Evolutionary conservation across 345 rosid species (phyloP), one percentile per base, ranked within the genome.

Genomic region (Ricinus communis): DNA sequence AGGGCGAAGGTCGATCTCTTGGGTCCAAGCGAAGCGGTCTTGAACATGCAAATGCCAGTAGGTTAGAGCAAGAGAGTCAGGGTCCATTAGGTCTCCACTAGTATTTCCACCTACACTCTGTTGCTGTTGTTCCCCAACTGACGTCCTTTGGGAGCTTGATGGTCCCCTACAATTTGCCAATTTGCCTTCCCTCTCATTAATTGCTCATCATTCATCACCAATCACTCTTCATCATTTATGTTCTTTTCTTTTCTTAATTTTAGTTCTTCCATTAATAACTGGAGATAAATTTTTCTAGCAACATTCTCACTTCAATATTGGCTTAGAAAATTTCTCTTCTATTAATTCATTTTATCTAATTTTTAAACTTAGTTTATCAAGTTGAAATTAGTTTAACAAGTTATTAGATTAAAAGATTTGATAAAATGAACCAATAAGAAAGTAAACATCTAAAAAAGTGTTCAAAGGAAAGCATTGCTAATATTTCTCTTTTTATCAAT

Each of bases 11-110:
- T 91, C 98, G 27, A 94, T 84, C 84, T 94, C 98, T 56, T 90
- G 97, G 57, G 98, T 90, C 98, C 98, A 94, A 28, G 92, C 91
- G 40, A 85, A 75, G 10, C 88, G 90, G 78, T 92, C 90, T 77
- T 94, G 98, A 46, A 84, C 87, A 68, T 94, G 98, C 62, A 94
- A 77, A 51, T 85, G 86, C 98, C 98, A 94, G 89, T 91, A 94
- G 66, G 97, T 91, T 73, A 83, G 90, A 81, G 98, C 97, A 77
- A 91, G 72, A 50, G 85, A 84, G 77, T 91, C 93, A 0, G 98
- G 97, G 83, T 94, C 93, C 97, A 89, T 84, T 71, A 66, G 73
- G 73, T 45, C 73, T 60, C 72, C 80, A 62, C 66, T 71, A 18
- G 61, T 68, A 19, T 19, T 55, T 60, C 72, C 76, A 62, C 63